phyloP scores from a whole-genome alignment of 352 stramenopile genomes.

The Saprolegnia parasitica region DNA sequence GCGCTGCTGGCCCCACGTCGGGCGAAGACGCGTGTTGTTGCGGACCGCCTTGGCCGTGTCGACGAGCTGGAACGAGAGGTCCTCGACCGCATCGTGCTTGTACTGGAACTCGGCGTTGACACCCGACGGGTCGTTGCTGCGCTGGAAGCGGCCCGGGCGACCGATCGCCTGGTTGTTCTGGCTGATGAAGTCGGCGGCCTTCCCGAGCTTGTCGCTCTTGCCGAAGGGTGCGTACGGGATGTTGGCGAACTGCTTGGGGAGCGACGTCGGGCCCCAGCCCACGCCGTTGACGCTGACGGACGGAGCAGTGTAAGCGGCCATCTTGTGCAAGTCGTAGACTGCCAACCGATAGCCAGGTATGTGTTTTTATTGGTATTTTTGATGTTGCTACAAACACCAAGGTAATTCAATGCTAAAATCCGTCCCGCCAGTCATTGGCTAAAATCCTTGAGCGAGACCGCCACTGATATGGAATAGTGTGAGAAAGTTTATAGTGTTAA shows the following conservation, averaged over 20 bases:
- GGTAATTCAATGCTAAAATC: no score
- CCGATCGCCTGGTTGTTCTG: slow-evolving; percentile 31
- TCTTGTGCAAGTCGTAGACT: slow-evolving; percentile 30
- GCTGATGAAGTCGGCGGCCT: slow-evolving; percentile 88
- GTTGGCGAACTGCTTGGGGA: slow-evolving; percentile 88
- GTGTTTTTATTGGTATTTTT: not conserved
- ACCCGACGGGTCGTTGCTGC: slow-evolving; percentile 58
- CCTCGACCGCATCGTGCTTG: slow-evolving; percentile 89
- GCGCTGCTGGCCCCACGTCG: slow-evolving; percentile 83
- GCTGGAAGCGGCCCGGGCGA: slow-evolving; percentile 24
- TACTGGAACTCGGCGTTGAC: slow-evolving; percentile 93
- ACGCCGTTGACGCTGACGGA: slow-evolving; percentile 75
- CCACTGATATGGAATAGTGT: no score
- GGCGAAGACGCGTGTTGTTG: slow-evolving; percentile 68
- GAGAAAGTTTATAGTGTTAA: no score
- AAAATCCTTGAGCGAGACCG: no score
- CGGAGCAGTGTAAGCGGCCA: slow-evolving; percentile 72
- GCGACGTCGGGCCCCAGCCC: slow-evolving; percentile 79
- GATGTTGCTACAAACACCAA: not conserved
- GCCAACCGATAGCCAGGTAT: not conserved
- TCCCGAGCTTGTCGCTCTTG: slow-evolving; percentile 92
- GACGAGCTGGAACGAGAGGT: slow-evolving; percentile 90
- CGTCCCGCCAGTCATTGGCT: no score
- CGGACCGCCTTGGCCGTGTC: slow-evolving; percentile 88
- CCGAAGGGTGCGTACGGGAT: slow-evolving; percentile 95